These are phyloP conservation scores for Dipteronia sinensis DNA, from an alignment of 345 rosid species.

Conservation along the genomic window DNA sequence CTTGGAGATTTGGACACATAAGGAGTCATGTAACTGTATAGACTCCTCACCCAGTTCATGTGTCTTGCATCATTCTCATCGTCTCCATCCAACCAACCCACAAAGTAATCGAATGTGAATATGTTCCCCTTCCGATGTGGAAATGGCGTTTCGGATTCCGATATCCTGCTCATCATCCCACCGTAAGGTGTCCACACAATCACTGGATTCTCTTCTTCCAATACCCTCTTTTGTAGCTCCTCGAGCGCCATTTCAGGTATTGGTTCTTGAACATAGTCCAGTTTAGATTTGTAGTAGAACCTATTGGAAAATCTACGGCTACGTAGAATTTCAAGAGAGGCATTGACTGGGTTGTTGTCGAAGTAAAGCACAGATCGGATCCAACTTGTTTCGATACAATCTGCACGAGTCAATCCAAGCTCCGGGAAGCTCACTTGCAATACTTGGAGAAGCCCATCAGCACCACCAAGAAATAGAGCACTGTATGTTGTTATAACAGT, in stretches of 20 bases:
- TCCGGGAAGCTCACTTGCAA: constrained; percentile 55
- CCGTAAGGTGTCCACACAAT: constrained; percentile 75
- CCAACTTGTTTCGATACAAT: constrained; percentile 63
- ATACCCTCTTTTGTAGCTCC: constrained; percentile 46
- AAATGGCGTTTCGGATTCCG: constrained; percentile 50
- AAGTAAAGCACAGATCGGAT: constrained; percentile 56
- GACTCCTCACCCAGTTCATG: no score
- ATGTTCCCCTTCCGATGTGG: constrained; percentile 58
- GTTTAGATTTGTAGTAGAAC: constrained; percentile 54
- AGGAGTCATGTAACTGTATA: no score
- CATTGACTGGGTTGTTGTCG: constrained; percentile 45
- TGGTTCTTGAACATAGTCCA: constrained; percentile 46
- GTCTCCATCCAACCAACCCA: constrained; percentile 36
- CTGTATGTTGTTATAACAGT: constrained; percentile 28
- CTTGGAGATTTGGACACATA: no score
- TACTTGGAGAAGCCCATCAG: constrained; percentile 34
- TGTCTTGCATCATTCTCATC: neutral
- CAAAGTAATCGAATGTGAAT: constrained; percentile 51
- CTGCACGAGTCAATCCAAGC: constrained; percentile 49
- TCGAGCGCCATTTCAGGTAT: constrained; percentile 38
- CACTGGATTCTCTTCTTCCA: constrained; percentile 53
- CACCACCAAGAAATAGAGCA: constrained; percentile 45
- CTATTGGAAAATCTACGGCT: constrained; percentile 45
- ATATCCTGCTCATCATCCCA: constrained; percentile 62
- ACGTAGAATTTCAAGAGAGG: constrained; percentile 48